Percentiles rank a stretch among this genome's conserved stretches.
Conservation (phyloP, 345 rosid species). For the Citrus reticulata region DNA sequence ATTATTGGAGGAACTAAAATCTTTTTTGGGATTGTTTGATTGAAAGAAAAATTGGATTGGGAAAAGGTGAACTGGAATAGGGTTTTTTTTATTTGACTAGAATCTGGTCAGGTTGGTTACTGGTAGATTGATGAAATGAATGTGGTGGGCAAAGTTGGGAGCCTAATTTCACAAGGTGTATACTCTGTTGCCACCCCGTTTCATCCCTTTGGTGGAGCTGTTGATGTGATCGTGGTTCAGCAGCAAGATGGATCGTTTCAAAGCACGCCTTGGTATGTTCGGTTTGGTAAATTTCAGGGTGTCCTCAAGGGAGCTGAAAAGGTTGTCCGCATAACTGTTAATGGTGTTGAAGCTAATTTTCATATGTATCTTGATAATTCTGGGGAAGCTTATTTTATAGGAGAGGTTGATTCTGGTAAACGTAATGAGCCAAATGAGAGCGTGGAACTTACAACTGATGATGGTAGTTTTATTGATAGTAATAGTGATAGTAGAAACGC, state of each 20-base stretch:
- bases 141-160: conserved; percentile 88
- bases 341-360: conserved; percentile 72
- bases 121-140: conserved; percentile 49
- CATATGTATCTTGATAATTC: conserved; percentile 94
- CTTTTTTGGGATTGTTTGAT: conserved; percentile 12
- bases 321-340: conserved; percentile 69
- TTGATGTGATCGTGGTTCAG: conserved; percentile 85
- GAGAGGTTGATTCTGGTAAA: conserved; percentile 56
- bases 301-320: conserved; percentile 86
- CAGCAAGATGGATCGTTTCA: conserved; percentile 82
- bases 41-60: neutral
- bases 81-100: conserved; percentile 6
- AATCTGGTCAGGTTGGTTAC: conserved; percentile 10
- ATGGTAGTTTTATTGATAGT: conserved; percentile 13
- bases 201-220: conserved; percentile 97
- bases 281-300: conserved; percentile 95
- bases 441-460: conserved; percentile 14
- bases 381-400: conserved; percentile 85
- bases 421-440: conserved; percentile 24
- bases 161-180: conserved; percentile 77
- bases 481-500: conserved; percentile 19
- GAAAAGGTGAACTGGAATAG: conserved; percentile 1
- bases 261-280: conserved; percentile 91
- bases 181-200: conserved; percentile 92
- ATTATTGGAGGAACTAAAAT: neutral